Base-by-base conservation (phyloP, 2,329 filamentous ascomycete species). In the Zelopaecilomyces penicillatus region DNA sequence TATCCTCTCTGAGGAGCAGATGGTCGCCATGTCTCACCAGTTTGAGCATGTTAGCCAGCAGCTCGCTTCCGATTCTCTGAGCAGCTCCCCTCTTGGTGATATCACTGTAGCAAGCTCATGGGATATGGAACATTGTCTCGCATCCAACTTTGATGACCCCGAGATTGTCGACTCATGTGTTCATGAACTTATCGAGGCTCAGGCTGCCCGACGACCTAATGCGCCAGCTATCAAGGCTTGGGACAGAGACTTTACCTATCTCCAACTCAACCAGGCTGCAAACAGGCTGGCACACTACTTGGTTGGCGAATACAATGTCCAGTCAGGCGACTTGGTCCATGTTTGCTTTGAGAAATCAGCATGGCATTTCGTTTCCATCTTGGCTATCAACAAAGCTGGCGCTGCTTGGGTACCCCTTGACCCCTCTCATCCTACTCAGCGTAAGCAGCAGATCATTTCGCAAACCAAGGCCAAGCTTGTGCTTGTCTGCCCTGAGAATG, bases 201-300 rank as follows among this genome's bases (percentile, higher is more conserved):
- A 34, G 32, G 32, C 32, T 34, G 9, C 9, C 9, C 32, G 32
- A 34, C 32, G 12, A 12, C 9, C 8, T 34, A 34, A 34, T 34
- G 32, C 32, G 8, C 32, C 32, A 9, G 32, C 32, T 9, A 34
- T 34, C 8, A 12, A 34, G 32, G 32, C 32, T 12, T 9, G 32
- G 9, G 12, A 34, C 12, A 12, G 32, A 34, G 12, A 9, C 8
- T 9, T 34, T 9, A 34, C 32, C 32, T 34, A 34, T 34, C 45
- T 54, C 41, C 59, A 70, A 27, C 54, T 70, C 4, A 64, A 70
- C 35, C 45, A 50, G 1, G 53, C 61, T 5, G 70, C 71, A 0
- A 63, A 61, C 26, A 50, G 58, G 4, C 57, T 73, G 6, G 65
- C 66, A 26, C 32, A 37, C 27, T 26, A 43, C 4, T 19, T 49